Evolutionary conservation across 352 stramenopile genomes (phyloP), one percentile per base, ranked within the genome.

Genomic region (Blastocystis sp.): DNA sequence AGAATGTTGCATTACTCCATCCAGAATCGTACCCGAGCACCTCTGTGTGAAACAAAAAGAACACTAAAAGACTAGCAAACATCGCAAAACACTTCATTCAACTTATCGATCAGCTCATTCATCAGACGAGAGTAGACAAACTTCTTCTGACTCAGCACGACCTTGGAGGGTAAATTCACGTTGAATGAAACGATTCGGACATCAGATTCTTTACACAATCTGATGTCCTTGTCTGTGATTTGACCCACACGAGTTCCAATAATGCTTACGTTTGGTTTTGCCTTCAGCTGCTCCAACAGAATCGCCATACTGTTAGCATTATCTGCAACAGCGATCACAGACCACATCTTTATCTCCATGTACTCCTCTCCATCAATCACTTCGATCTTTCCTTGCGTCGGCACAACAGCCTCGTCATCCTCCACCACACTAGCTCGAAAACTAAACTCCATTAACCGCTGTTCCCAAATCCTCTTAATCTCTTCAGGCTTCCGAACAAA

Each of bases 71-170:
- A 24, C 13, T 41, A 41, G 26, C 18, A 11, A 20, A 56, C 59
- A 20, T 34, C n/a, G 37, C 43, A 37, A 78, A 78, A 78, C 39
- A 55, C 50, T n/a, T 24, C 66, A 55, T 54, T 78, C 39, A 66
- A 5, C 16, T 65, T 26, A 18, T 66, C 47, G 13, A 85, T n/a
- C 50, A 85, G 55, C 26, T 66, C 47, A 20, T 53, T 85, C 73
- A 85, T 85, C 73, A 85, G 26, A 18, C 73, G 73, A 26, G 73
- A 85, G 26, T 85, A 85, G 9, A 85, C 39, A 39, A 85, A 43
- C 54, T 85, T 41, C 45, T 65, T 53, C 20, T 68, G 18, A 24
- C 73, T 53, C 41, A 68, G 24, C n/a, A 47, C 13, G 20, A 41
- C n/a, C 30, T 66, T 45, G 6, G 34, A 16, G 20, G 50, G 47